A percentile compares a stretch with the other conserved stretches of the same genome.
phyloP scores from a whole-genome alignment of 495 filamentous ascomycete genomes.

The Apiosordaria backusii region DNA sequence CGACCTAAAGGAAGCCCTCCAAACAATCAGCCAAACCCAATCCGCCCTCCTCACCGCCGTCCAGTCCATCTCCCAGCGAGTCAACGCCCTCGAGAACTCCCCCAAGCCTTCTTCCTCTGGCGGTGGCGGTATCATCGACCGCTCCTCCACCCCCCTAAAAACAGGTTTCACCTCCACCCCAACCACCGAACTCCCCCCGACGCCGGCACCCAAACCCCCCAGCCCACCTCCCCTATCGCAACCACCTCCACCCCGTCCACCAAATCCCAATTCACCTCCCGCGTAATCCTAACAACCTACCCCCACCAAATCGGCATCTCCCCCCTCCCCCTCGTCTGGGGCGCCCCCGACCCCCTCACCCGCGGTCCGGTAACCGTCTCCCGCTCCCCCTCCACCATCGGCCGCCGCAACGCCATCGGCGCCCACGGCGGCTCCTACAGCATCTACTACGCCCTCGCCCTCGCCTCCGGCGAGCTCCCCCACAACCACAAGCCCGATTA shows the following conservation, averaged over 20 bases:
- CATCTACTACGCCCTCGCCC: conserved; percentile 91
- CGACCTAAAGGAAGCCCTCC: conserved; percentile 52
- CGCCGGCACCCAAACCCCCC: conserved; percentile 30
- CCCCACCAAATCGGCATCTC: conserved; percentile 92
- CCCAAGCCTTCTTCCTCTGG: not conserved
- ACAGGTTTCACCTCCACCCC: conserved; percentile 23
- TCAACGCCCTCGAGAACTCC: conserved; percentile 28
- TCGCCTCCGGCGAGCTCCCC: conserved; percentile 85
- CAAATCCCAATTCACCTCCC: conserved; percentile 32
- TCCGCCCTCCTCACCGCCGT: conserved; percentile 57
- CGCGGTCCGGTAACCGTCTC: conserved; percentile 92
- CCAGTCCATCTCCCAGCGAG: conserved; percentile 61
- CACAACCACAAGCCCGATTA: conserved; percentile 83
- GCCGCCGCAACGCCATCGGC: conserved; percentile 75
- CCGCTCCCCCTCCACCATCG: conserved; percentile 67
- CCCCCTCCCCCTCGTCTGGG: conserved; percentile 85
- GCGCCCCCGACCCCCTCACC: conserved; percentile 64
- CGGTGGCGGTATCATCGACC: not conserved
- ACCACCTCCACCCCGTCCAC: conserved; percentile 17
- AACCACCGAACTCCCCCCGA: conserved; percentile 30
- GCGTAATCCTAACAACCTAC: conserved; percentile 70
- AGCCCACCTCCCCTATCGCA: conserved; percentile 8
- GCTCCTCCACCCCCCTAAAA: conserved; percentile 22
- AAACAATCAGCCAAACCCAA: conserved; percentile 55
- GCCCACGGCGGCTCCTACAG: conserved; percentile 97